Conservation (phyloP, 805 yeast species). For the Teunomyces atbi region DNA sequence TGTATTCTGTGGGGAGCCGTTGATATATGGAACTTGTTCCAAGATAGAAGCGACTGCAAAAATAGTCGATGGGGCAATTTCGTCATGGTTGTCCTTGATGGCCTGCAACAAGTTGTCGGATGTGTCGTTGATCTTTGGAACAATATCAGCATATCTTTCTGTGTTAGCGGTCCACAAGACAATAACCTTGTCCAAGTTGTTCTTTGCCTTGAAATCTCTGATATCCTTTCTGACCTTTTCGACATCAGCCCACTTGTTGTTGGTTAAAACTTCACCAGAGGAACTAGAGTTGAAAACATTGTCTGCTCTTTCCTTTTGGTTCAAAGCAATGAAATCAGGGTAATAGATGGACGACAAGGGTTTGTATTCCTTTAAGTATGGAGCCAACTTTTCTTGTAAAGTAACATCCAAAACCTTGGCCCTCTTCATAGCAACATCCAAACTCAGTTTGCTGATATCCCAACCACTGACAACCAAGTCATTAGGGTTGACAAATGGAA, state of each 20-base stretch:
- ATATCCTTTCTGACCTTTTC: conserved; percentile 84
- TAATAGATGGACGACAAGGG: conserved; percentile 89
- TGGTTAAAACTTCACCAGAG: conserved; percentile 49
- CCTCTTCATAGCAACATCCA: conserved; percentile 78
- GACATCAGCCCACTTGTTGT: conserved; percentile 85
- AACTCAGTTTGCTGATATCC: conserved; percentile 78
- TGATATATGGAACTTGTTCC: conserved; percentile 86
- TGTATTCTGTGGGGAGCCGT: conserved; percentile 97
- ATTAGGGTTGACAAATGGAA: conserved; percentile 88
- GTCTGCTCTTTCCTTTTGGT: conserved; percentile 90
- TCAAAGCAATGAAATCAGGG: conserved; percentile 95
- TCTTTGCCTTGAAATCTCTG: conserved; percentile 66
- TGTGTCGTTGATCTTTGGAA: conserved; percentile 82
- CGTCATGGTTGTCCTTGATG: conserved; percentile 75
- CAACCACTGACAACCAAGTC: conserved; percentile 91
- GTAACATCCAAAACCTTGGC: conserved; percentile 85
- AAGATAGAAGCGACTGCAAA: conserved; percentile 92
- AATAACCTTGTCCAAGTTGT: conserved; percentile 80
- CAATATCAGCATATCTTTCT: conserved; percentile 81
- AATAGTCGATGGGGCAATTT: conserved; percentile 88
- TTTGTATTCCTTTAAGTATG: conserved; percentile 55
- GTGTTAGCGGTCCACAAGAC: conserved; percentile 98
- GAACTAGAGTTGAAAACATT: conserved; percentile 65
- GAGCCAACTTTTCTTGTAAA: conserved; percentile 71
- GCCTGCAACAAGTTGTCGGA: conserved; percentile 73